Base-by-base conservation (phyloP, 352 stramenopile genomes). In the Pythium vanterpoolii region DNA sequence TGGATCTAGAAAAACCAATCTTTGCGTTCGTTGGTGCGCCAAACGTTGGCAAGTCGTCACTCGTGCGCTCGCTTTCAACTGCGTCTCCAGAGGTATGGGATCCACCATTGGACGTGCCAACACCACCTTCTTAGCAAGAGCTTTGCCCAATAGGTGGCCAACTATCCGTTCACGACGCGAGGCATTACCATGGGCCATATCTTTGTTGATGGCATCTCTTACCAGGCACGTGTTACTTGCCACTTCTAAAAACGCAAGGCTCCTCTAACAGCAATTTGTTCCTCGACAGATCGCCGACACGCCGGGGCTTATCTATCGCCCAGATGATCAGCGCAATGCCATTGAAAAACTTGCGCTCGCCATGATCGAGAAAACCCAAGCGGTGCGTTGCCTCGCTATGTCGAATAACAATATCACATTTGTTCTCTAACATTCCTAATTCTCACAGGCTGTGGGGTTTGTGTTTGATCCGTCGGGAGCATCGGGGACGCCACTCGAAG, bases 251-350 rank as follows among this genome's bases (percentile, higher is more conserved):
- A n/a, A n/a, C n/a, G n/a, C n/a, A n/a, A n/a, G n/a, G n/a, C n/a
- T n/a, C n/a, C n/a, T n/a, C n/a, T n/a, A n/a, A n/a, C n/a, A n/a
- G n/a, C n/a, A n/a, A n/a, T n/a, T n/a, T n/a, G n/a, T n/a, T n/a
- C n/a, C n/a, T n/a, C n/a, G n/a, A n/a, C n/a, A 94, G 86, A 93
- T 95, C 21, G 86, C 83, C 6, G 86, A 95, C 55, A 93, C 84
- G 1, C 71, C 71, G 16, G 71, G 71, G 4, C 60, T 79, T 14
- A 66, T 79, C 24, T 74, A 67, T 40, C 67, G 71, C 2, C 65
- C 71, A 0, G 71, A 79, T 40, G 56, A 67, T 21, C 36, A 72
- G 42, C 68, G 71, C 14, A 79, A 79, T 30, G 64, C 66, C 13
- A 79, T 79, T 45, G 71, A 79, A 42, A 76, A 74, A 38, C 61